Conservation (phyloP, 1,139 yeast species). For the Dujonia santamariae region DNA sequence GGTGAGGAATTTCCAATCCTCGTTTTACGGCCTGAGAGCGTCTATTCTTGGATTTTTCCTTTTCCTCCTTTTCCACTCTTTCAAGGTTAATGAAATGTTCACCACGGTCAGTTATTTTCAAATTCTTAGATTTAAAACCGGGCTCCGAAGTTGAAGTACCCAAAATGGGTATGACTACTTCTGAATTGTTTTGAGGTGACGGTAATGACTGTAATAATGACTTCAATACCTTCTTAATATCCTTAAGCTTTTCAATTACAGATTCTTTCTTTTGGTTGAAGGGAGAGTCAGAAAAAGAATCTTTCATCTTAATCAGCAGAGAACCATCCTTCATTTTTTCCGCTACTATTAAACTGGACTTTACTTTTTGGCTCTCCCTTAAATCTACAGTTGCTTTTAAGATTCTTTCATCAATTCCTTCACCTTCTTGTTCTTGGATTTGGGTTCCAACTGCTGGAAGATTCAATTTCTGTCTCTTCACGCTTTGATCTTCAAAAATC, state of each 20-base stretch:
- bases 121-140: conserved; percentile 5
- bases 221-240: conserved; percentile 11
- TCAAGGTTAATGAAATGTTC: conserved; percentile 23
- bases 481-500: conserved; percentile 29
- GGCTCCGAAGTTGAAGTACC: conserved; percentile 17
- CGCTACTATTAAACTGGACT: conserved; percentile 16
- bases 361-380: conserved; percentile 13
- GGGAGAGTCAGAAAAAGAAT: background rate
- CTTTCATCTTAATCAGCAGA: background rate
- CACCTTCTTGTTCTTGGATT: conserved; percentile 7
- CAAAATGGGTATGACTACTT: conserved; percentile 25
- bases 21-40: conserved; percentile 51
- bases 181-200: conserved; percentile 21
- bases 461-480: conserved; percentile 52
- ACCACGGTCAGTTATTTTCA: conserved; percentile 16
- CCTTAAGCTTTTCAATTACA: conserved; percentile 28
- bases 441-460: conserved; percentile 47
- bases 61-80: conserved; percentile 24
- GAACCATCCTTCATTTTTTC: background rate
- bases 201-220: conserved; percentile 25
- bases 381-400: conserved; percentile 22
- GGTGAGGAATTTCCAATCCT: conserved; percentile 49
- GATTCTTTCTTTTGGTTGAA: conserved; percentile 6
- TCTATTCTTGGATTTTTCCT: conserved; percentile 27
- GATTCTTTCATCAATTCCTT: conserved; percentile 29